phyloP scores from a whole-genome alignment of 2,329 filamentous ascomycete species.

The Paramyrothecium roridum region DNA sequence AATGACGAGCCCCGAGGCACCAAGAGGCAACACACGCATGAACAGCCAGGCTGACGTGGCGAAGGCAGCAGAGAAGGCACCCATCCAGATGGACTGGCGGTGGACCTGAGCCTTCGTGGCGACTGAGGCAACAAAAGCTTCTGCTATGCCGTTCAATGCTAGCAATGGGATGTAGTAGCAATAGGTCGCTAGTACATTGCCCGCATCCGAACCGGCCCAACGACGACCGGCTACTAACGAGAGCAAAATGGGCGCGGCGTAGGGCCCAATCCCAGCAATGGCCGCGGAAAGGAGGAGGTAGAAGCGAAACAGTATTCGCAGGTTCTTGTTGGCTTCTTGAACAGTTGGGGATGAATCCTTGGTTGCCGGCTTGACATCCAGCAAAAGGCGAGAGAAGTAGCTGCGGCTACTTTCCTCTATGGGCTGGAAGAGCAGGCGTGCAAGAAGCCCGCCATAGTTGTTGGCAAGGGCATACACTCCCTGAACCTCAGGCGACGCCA shows the following conservation, averaged over 20 bases:
- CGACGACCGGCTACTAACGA: conserved; percentile 70
- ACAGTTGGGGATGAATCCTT: conserved; percentile 23
- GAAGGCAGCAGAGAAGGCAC: conserved; percentile 73
- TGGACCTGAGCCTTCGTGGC: conserved; percentile 74
- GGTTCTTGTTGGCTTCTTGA: conserved; percentile 44
- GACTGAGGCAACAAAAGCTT: conserved; percentile 89
- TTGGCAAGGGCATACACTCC: conserved; percentile 90
- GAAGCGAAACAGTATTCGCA: conserved; percentile 63
- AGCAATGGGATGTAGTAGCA: conserved; percentile 92
- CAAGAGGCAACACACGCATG: conserved; percentile 64
- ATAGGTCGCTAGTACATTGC: conserved; percentile 72
- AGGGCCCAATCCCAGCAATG: conserved; percentile 68
- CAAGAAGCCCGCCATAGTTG: conserved; percentile 89
- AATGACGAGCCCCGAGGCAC: conserved; percentile 76
- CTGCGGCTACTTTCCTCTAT: conserved; percentile 91
- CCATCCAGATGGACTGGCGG: conserved; percentile 80
- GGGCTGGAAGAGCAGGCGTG: conserved; percentile 87
- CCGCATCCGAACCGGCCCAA: conserved; percentile 74
- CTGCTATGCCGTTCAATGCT: conserved; percentile 85
- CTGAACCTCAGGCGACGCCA: conserved; percentile 77
- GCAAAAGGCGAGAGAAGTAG: conserved; percentile 80
- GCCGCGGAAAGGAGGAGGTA: conserved; percentile 74
- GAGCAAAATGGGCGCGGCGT: conserved; percentile 70
- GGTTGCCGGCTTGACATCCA: conserved; percentile 20
- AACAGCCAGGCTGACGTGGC: conserved; percentile 71